Evolutionary conservation across 2,329 filamentous ascomycete species (phyloP), one percentile per base, ranked within the genome.

Genomic region (Lecanicillium sp.): DNA sequence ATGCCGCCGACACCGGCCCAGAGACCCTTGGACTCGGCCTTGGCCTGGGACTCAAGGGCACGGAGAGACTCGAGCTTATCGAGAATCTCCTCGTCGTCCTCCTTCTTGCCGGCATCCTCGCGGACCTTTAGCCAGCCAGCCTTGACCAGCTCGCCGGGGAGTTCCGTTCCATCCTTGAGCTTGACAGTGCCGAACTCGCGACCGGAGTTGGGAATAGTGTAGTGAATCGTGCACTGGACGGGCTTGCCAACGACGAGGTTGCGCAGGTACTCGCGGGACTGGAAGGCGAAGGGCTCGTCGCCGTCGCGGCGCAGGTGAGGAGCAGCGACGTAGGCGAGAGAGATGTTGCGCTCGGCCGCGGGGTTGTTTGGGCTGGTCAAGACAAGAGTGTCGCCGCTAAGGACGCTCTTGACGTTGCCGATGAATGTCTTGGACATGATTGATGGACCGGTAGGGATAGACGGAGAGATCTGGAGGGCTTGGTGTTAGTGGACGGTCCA

Each of bases 101-200:
- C 90, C 62, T 91, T 93, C 55, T 86, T 84, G 52, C 90, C 90
- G 51, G 91, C 90, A 67, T 98, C 93, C 60, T 98, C 93, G 54
- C 93, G 83, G 51, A 98, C 79, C 70, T 93, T 95, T 54, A 90
- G 72, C 90, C 90, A 96, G 56, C 93, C 93, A 59, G 90, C 87
- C 62, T 88, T 83, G 54, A 97, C 81, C 50, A 86, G 78, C 53
- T 87, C 81, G 54, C 97, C 90, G 15, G 93, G 90, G 43, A 98
- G 68, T 48, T 80, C 73, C 26, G 81, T 81, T 42, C 89, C 89
- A 59, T 88, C 85, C 53, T 85, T 82, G 45, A 96, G 75, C 54
- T 80, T 79, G 52, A 89, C 83, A 54, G 82, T 78, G 55, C 91
- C 93, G 62, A 96, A 98, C 63, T 98, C 91, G 56, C 90, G 84